phyloP scores from a whole-genome alignment of 768 basidiomycete genomes.

The Termitomyces sp. region DNA sequence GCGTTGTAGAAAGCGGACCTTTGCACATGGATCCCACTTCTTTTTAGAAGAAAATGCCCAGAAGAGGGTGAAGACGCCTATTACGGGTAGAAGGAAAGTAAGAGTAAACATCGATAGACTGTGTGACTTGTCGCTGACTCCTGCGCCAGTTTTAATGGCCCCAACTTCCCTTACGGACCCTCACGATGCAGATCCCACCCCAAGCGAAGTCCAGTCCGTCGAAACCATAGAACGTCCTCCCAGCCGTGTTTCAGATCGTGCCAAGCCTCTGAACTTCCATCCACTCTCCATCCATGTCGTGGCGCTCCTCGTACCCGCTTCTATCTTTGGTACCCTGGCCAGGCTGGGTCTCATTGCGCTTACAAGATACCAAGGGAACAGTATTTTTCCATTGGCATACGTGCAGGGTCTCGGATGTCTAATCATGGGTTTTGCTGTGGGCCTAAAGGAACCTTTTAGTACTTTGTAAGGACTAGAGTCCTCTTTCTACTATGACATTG shows the following conservation, averaged over 20 bases:
- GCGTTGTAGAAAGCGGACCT: conserved; percentile 21
- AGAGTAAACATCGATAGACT: conserved; percentile 7
- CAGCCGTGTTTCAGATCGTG: conserved; percentile 22
- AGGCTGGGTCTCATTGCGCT: conserved; percentile 77
- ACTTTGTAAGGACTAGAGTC: conserved; percentile 52
- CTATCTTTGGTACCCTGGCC: conserved; percentile 82
- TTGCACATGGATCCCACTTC: conserved; percentile 40
- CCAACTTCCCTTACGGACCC: conserved; percentile 3
- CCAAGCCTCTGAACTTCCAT: conserved; percentile 28
- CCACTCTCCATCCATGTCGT: conserved; percentile 64
- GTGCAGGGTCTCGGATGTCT: conserved; percentile 85
- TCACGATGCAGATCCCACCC: conserved; percentile 5
- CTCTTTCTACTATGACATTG: background rate
- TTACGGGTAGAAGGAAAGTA: background rate
- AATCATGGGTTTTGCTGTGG: conserved; percentile 81
- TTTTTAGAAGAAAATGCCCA: conserved; percentile 21
- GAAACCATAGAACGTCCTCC: conserved; percentile 34
- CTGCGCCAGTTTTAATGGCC: conserved; percentile 1
- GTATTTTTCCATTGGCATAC: conserved; percentile 82
- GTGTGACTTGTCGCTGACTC: background rate
- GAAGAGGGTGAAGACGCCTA: conserved; percentile 2
- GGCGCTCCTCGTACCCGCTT: conserved; percentile 69
- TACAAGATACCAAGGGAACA: conserved; percentile 63
- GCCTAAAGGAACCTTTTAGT: conserved; percentile 67
- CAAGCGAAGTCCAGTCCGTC: conserved; percentile 17